Base-by-base conservation (phyloP, 2,329 filamentous ascomycete genomes). In the Nothophaeocryptopus gaeumannii region DNA sequence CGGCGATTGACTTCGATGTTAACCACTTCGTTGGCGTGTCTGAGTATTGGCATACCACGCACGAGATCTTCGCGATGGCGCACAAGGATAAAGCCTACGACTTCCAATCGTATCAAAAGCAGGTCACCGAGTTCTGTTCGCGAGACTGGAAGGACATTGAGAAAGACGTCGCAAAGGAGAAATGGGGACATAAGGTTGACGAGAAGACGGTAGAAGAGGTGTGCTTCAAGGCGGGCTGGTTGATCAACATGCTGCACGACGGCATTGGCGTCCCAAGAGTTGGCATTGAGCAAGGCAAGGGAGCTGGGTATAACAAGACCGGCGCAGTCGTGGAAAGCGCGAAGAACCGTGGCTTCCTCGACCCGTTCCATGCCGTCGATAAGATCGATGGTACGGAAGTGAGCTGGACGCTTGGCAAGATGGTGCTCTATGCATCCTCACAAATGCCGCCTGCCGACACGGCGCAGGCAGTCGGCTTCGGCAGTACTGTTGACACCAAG, bases 1-100 rank as follows among this genome's bases (percentile, higher is more conserved):
- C 93, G 1, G 88, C 89, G 3, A 96, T 99, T 57, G 93, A 99
- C 67, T 99, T 97, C 64, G 86, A 93, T 55, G 85, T 97, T 32
- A 99, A 99, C 63, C 95, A 96, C 68, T 99, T 99, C 63, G 85
- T 99, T 26, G 93, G 93, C 9, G 92, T 99, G 3, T 97, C 92
- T 1, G 93, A 99, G 67, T 99, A 95, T 71, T 99, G 93, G 92
- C 93, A 99, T 69, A 95, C 92, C 0, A 99, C 93, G 0, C 93
- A 99, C 62, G 90, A 93, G 47, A 85, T 97, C 2, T 97, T 99
- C 58, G 81, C 86, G 52, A 81, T 82, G 75, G 83, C 83, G 3
- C 83, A 88, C 56, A 85, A 88, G 59, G 80, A 84, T 59, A 85
- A 88, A 58, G 83, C 88, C 0, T 99, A 97, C 68, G 90, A 97